Conservation (phyloP, 139 green algal genomes). For the Chlorella sp. region DNA sequence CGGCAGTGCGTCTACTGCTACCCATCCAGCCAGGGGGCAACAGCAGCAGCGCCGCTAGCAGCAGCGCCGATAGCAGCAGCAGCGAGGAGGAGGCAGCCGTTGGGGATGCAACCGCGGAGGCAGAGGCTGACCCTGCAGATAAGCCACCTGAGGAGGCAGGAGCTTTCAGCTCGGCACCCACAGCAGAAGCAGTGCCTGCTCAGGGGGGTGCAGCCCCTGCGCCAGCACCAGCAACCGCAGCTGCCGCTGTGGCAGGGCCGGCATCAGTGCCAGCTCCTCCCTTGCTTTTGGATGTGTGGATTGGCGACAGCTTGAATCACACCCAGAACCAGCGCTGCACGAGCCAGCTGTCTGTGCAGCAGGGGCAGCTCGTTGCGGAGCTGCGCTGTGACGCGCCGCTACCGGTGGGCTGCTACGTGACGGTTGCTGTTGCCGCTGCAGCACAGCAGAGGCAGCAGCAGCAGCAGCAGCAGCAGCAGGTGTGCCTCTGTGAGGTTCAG, state of each 20-base stretch:
- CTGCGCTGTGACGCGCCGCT: neutral
- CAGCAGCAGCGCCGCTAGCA: neutral
- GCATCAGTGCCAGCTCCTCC: neutral
- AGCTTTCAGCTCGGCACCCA: too few species aligned
- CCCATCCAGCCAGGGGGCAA: neutral
- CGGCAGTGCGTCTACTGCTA: conserved; percentile 24
- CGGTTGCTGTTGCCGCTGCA: neutral
- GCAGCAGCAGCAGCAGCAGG: neutral
- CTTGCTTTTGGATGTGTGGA: conserved; percentile 7
- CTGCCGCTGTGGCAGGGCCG: neutral
- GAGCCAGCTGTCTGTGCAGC: neutral
- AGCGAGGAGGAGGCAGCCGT: neutral
- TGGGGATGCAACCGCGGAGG: neutral
- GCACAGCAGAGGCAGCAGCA: neutral
- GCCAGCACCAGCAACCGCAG: neutral
- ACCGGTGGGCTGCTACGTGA: neutral
- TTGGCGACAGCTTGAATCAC: conserved; percentile 28
- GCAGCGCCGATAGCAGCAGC: neutral
- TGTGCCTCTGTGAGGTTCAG: conserved; percentile 39
- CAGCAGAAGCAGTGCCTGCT: too few species aligned
- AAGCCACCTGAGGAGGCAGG: too few species aligned
- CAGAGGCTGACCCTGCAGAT: neutral
- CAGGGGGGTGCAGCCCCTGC: neutral
- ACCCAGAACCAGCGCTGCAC: conserved; percentile 8
- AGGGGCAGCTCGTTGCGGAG: neutral